Base-by-base conservation (phyloP, 2,329 filamentous ascomycete species). In the Neocucurbitaria cava region DNA sequence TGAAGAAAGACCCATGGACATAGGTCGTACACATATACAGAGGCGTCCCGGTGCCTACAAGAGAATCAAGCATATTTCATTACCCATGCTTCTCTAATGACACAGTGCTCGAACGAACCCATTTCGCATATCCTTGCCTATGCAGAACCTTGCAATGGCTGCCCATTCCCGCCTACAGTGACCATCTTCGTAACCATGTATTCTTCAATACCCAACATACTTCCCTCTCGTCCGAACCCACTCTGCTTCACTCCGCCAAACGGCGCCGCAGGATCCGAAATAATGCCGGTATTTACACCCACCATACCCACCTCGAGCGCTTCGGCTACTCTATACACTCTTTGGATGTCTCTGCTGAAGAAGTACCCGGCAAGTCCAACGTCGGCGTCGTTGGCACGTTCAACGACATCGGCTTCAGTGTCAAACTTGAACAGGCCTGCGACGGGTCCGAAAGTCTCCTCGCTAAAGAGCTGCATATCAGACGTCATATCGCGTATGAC, bases 401-500 rank as follows among this genome's bases (percentile, higher is more conserved):
- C 82, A 26, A 98, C 87, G 5, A 96, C 95, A 69, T 98, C 93
- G 48, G 89, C 88, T 78, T 98, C 95, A 0, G 89, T 92, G 42
- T 91, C 85, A 72, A 98, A 99, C 44, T 87, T 84, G 81, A 97
- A 97, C 13, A 98, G 78, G 0, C 90, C 94, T 0, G 93, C 94
- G 0, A 98, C 90, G 2, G 95, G 95, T 0, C 95, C 95, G 73
- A 99, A 99, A 0, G 94, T 99, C 81, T 99, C 95, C 77, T 98
- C 94, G 1, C 81, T 81, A 4, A 91, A 88, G 64, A 98, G 84
- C 55, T 85, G 83, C 95, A 98, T 98, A 38, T 93, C 87, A 53
- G 83, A 81, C 10, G 83, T 96, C 88, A 96, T 94, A 59, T 90
- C 90, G 9, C 90, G 88, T 56, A 99, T 86, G 38, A 98, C 90